Evolutionary conservation across 2,329 filamentous ascomycete species (phyloP).

Genomic region (Ophiostoma fasciatum): DNA sequence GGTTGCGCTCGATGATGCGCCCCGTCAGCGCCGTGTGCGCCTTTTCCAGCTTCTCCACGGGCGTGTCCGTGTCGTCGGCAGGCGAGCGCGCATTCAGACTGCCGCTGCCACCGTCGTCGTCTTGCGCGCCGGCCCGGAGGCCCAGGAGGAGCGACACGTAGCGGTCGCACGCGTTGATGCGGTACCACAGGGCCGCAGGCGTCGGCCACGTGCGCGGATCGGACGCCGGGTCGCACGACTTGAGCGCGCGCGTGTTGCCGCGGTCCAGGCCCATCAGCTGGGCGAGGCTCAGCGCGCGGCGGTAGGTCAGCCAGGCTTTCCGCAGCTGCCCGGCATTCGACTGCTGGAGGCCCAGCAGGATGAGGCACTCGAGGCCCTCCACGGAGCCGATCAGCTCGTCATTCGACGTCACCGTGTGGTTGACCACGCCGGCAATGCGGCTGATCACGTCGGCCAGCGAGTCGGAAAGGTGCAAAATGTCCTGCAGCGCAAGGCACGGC

Average conservation of each 20-base stretch:
- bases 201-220: slow-evolving; percentile 18
- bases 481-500: slow-evolving; percentile 16
- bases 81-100: background rate
- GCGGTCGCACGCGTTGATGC: slow-evolving; percentile 33
- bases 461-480: slow-evolving; percentile 15
- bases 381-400: slow-evolving; percentile 35
- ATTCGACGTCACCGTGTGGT: slow-evolving; percentile 30
- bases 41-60: slow-evolving; percentile 29
- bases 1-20: slow-evolving; percentile 34
- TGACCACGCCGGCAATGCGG: slow-evolving; percentile 19
- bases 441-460: slow-evolving; percentile 16
- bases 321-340: slow-evolving; percentile 38
- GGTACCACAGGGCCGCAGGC: slow-evolving; percentile 29
- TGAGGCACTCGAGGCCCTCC: slow-evolving; percentile 38
- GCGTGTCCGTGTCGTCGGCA: slow-evolving; percentile 16
- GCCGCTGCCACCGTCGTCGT: slow-evolving; percentile 14
- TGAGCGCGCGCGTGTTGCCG: slow-evolving; percentile 18
- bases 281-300: slow-evolving; percentile 33
- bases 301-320: slow-evolving; percentile 36
- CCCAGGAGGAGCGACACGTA: slow-evolving; percentile 36
- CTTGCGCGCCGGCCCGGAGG: slow-evolving; percentile 27
- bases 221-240: slow-evolving; percentile 23
- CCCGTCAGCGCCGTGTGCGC: slow-evolving; percentile 27
- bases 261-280: slow-evolving; percentile 35
- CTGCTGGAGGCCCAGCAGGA: slow-evolving; percentile 33